A percentile compares a stretch with the other conserved stretches of the same genome.
Conservation (phyloP, 805 yeast species). For the Metschnikowia similis region DNA sequence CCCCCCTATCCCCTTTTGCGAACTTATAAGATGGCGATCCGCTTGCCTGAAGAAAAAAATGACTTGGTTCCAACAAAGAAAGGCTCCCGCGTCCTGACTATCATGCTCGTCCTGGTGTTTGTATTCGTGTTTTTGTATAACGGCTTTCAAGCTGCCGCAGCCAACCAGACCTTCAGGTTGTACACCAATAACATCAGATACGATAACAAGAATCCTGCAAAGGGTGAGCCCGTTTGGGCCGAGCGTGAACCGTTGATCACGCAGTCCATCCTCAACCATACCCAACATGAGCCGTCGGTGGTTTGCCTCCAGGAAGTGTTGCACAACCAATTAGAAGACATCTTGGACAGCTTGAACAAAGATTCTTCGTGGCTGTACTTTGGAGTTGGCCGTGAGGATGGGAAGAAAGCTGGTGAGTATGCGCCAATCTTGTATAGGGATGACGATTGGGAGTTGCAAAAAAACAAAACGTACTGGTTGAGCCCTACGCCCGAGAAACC, state of each 20-base stretch:
- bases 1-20: background rate
- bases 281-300: slow-evolving; percentile 27
- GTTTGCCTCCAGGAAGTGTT: slow-evolving; percentile 40
- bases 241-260: slow-evolving; percentile 35
- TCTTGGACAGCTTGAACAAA: slow-evolving; percentile 23
- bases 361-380: slow-evolving; percentile 30
- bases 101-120: background rate
- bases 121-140: background rate
- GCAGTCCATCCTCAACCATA: slow-evolving; percentile 38
- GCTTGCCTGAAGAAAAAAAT: background rate
- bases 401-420: slow-evolving; percentile 12
- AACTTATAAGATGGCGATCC: background rate
- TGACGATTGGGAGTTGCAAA: slow-evolving; percentile 29
- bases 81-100: background rate
- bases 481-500: slow-evolving; percentile 38
- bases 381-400: slow-evolving; percentile 17
- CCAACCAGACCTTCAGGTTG: slow-evolving; percentile 4
- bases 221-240: slow-evolving; percentile 45
- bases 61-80: background rate
- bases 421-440: slow-evolving; percentile 34
- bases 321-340: slow-evolving; percentile 32
- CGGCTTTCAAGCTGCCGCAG: background rate
- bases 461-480: slow-evolving; percentile 35
- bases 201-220: slow-evolving; percentile 32
- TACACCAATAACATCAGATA: slow-evolving; percentile 46